These are phyloP conservation scores for Penicillium egyptiacum DNA, from an alignment of 495 filamentous ascomycete genomes.

Conservation along the genomic window DNA sequence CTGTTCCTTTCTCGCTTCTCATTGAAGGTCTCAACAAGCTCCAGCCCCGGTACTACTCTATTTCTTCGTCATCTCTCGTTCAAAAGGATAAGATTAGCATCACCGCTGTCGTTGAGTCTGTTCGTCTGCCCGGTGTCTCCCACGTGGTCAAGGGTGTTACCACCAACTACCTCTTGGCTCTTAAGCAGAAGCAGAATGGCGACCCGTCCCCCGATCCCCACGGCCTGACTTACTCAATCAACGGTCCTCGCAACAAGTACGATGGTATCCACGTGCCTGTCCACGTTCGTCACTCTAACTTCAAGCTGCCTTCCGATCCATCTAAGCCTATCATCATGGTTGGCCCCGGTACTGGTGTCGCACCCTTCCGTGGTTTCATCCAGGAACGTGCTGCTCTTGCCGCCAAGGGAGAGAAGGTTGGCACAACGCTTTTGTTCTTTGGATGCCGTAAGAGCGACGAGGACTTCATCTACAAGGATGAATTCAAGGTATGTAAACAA, in stretches of 20 bases:
- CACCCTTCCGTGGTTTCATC: slow-evolving; percentile 92
- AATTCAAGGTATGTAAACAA: slow-evolving; percentile 78
- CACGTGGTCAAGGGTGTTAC: slow-evolving; percentile 91
- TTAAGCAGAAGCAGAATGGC: slow-evolving; percentile 96
- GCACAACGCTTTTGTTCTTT: slow-evolving; percentile 89
- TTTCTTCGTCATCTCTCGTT: slow-evolving; percentile 92
- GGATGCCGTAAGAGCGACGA: slow-evolving; percentile 82
- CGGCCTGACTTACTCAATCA: slow-evolving; percentile 85
- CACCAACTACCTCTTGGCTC: slow-evolving; percentile 93
- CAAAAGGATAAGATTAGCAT: slow-evolving; percentile 93
- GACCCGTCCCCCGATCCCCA: slow-evolving; percentile 83
- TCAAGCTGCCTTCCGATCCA: slow-evolving; percentile 96
- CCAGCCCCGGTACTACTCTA: slow-evolving; percentile 98
- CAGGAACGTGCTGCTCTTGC: slow-evolving; percentile 87
- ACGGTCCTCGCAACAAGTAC: slow-evolving; percentile 92
- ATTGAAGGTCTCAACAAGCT: slow-evolving; percentile 94
- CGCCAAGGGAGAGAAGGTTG: slow-evolving; percentile 78
- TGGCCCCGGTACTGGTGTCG: slow-evolving; percentile 94
- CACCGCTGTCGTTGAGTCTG: slow-evolving; percentile 90
- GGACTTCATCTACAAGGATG: slow-evolving; percentile 89
- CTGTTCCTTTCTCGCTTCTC: slow-evolving; percentile 88
- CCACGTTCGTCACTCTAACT: slow-evolving; percentile 97
- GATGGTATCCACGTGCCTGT: slow-evolving; percentile 95
- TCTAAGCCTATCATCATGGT: slow-evolving; percentile 93
- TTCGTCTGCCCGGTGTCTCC: slow-evolving; percentile 70